A percentile compares a stretch with the other conserved stretches of the same genome.
phyloP scores from a whole-genome alignment of 2,329 filamentous ascomycete genomes.

The Ophiocordyceps camponoti-floridani region DNA sequence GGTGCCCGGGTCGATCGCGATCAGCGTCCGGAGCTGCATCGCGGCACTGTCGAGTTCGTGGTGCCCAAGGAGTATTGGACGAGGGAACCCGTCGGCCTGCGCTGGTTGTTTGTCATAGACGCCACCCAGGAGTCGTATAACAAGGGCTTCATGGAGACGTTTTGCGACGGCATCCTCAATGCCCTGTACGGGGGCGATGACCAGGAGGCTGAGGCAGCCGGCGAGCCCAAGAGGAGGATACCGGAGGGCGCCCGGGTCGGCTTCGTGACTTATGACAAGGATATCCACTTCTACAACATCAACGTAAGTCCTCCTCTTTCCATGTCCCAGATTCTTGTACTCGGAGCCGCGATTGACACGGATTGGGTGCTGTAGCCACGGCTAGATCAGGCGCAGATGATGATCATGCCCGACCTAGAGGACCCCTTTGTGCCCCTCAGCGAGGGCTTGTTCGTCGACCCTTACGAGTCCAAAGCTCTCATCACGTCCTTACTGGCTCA shows the following conservation, averaged over 20 bases:
- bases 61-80: constrained; percentile 99
- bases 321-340: neutral
- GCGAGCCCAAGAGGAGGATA: constrained; percentile 37
- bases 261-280: constrained; percentile 90
- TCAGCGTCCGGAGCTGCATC: constrained; percentile 73
- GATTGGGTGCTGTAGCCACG: constrained; percentile 29
- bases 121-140: constrained; percentile 83
- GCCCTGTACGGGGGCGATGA: constrained; percentile 62
- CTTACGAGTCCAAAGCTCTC: constrained; percentile 70
- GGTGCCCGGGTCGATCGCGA: constrained; percentile 77
- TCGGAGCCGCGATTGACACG: neutral
- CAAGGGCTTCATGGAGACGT: constrained; percentile 75
- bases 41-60: constrained; percentile 87
- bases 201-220: constrained; percentile 27
- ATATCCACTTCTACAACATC: constrained; percentile 96
- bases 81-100: constrained; percentile 73
- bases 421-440: constrained; percentile 89
- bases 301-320: constrained; percentile 37
- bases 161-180: constrained; percentile 73
- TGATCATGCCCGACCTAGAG: constrained; percentile 95
- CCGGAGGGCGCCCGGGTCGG: constrained; percentile 74
- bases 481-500: constrained; percentile 75
- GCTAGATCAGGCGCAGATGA: constrained; percentile 83
- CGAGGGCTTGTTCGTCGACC: constrained; percentile 87
- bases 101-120: constrained; percentile 84